Base-by-base conservation (phyloP, 257 asterid genomes). In the Nicotiana sylvestris region DNA sequence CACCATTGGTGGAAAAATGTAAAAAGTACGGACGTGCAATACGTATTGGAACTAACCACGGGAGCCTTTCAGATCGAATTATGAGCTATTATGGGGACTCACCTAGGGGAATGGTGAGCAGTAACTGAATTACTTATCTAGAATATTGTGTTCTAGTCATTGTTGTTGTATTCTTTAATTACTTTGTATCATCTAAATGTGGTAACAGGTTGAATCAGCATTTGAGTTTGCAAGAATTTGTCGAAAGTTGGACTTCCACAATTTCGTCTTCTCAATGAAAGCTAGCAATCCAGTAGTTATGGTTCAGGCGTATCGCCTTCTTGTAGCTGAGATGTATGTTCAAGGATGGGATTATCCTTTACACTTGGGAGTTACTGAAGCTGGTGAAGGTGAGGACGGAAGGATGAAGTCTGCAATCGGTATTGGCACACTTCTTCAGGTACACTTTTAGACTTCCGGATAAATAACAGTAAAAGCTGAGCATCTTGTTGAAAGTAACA, bases 331-430 rank as follows among this genome's bases (percentile, higher is more conserved):
- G 89, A 94, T 96, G 99, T 94, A 96, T 81, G 98, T 94, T 87
- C 92, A 90, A 4, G 98, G 98, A 81, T 96, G 99, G 99, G 99
- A 96, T 89, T 96, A 96, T 85, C 99, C 99, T 10, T 91, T 96
- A 70, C 99, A 96, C 84, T 86, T 96, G 85, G 99, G 99, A 83
- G 99, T 96, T 46, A 96, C 99, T 62, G 98, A 96, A 91, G 99
- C 99, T 79, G 98, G 99, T 85, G 99, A 94, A 88, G 98, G 99
- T 82, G 99, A 96, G 88, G 99, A 96, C 87, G 99, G 99, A 72
- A 90, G 98, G 81, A 96, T 96, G 99, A 96, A 96, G 92, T 94
- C 98, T 83, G 99, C 99, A 9, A 96, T 94, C 62, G 98, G 99
- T 61, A 96, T 96, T 30, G 99, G 99, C 82, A 96, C 99, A 79